These are phyloP conservation scores for Glaciozyma antarctica DNA, from an alignment of 768 basidiomycete species.

Conservation along the genomic window DNA sequence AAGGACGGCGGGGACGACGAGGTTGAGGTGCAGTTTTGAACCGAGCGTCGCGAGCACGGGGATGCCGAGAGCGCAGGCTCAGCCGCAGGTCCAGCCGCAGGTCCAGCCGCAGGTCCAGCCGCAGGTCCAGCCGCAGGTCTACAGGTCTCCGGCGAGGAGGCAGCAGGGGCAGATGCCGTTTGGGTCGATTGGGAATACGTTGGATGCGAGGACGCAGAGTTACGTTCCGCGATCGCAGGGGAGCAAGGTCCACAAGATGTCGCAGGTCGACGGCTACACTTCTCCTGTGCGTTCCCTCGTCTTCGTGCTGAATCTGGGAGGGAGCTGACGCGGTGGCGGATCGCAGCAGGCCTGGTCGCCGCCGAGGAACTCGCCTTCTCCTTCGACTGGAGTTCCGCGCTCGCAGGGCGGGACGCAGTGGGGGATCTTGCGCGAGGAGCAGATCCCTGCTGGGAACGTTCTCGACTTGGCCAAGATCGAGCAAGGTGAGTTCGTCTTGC, in stretches of 20 bases:
- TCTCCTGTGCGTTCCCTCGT: not conserved
- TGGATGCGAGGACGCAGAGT: not conserved
- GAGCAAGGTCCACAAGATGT: not conserved
- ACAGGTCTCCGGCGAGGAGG: not conserved
- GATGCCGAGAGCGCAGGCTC: not conserved
- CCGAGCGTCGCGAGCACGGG: constrained; percentile 24
- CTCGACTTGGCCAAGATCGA: constrained; percentile 65
- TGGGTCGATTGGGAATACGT: not conserved
- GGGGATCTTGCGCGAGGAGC: constrained; percentile 25
- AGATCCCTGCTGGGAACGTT: constrained; percentile 44
- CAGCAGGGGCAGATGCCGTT: not conserved
- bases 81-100: not conserved
- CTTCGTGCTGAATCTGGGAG: no score
- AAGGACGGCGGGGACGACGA: constrained; percentile 49
- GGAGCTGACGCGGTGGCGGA: not conserved
- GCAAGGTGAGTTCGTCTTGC: constrained; percentile 46
- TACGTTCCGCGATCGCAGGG: not conserved
- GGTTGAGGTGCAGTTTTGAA: constrained; percentile 45
- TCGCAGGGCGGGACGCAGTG: constrained; percentile 4
- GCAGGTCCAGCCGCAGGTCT: not conserved
- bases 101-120: not conserved
- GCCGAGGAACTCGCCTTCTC: not conserved
- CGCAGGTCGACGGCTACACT: not conserved
- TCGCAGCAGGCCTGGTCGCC: not conserved
- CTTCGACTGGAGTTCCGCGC: not conserved